phyloP scores from a whole-genome alignment of 2,329 filamentous ascomycete species.

The Alternaria triticimaculans region DNA sequence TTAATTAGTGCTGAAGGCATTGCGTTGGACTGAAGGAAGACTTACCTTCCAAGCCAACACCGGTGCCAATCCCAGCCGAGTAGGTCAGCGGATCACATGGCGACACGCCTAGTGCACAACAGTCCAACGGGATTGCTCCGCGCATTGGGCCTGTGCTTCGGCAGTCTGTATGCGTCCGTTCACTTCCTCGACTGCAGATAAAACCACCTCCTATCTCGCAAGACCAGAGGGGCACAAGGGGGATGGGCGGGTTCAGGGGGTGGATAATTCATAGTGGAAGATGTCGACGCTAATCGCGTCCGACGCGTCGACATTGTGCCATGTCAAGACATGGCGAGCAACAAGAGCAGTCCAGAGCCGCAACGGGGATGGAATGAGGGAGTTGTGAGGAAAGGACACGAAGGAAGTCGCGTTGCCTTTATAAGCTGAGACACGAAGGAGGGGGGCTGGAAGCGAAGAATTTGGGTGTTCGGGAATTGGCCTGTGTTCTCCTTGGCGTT shows the following conservation, averaged over 20 bases:
- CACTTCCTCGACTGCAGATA: not conserved
- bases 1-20: not conserved
- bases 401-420: not conserved
- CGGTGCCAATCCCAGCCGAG: not conserved
- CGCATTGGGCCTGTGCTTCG: too few species aligned
- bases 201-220: not conserved
- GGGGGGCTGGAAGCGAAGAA: conserved; percentile 9
- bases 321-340: not conserved
- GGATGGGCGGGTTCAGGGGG: not conserved
- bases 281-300: not conserved
- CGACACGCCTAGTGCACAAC: not conserved
- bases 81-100: too few species aligned
- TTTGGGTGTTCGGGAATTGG: not conserved
- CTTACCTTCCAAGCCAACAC: not conserved
- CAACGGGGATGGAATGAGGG: not conserved
- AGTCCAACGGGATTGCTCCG: too few species aligned
- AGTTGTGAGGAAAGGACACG: not conserved
- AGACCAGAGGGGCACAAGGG: not conserved
- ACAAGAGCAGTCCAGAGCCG: not conserved
- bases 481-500: conserved; percentile 5
- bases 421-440: not conserved
- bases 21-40: not conserved
- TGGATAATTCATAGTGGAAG: not conserved
- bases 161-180: not conserved
- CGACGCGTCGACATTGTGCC: not conserved